phyloP scores from a whole-genome alignment of 192 early-diverging fungal species.

The Gonapodya prolifera region DNA sequence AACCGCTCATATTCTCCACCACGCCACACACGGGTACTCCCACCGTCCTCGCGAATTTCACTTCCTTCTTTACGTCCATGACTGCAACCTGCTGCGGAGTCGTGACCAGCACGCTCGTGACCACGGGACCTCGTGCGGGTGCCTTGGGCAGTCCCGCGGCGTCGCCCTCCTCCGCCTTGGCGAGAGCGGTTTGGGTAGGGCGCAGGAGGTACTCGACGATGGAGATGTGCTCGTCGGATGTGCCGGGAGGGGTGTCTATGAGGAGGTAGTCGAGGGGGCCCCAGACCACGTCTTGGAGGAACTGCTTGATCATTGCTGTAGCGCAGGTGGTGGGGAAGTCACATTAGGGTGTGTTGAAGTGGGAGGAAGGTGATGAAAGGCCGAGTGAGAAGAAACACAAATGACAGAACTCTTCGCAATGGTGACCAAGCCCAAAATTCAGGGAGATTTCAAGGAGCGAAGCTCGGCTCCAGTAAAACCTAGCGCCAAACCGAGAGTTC shows the following conservation, averaged over 20 bases:
- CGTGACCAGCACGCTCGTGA: slow-evolving; percentile 92
- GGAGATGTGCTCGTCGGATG: slow-evolving; percentile 93
- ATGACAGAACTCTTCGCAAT: not conserved
- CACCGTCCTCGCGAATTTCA: slow-evolving; percentile 43
- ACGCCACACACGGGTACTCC: slow-evolving; percentile 30
- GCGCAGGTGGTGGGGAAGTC: no score
- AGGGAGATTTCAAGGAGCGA: no score
- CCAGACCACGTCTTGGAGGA: slow-evolving; percentile 92
- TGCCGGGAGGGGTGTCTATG: slow-evolving; percentile 93
- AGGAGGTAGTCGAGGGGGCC: slow-evolving; percentile 91
- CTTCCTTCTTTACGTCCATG: slow-evolving; percentile 43
- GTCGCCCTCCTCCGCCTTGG: slow-evolving; percentile 64
- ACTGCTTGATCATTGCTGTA: slow-evolving; percentile 92
- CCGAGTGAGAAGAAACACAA: not conserved
- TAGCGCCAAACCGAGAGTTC: no score
- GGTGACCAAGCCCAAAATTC: no score
- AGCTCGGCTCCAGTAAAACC: no score
- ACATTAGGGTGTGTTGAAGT: not conserved
- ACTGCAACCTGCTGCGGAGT: slow-evolving; percentile 75
- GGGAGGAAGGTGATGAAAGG: no score
- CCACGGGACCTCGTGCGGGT: no score
- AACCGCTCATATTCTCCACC: slow-evolving; percentile 41
- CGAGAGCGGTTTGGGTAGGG: no score
- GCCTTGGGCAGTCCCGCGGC: no score
- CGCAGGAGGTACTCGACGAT: slow-evolving; percentile 80